Conservation (phyloP, 495 filamentous ascomycete genomes). For the Aspergillus baeticus region DNA sequence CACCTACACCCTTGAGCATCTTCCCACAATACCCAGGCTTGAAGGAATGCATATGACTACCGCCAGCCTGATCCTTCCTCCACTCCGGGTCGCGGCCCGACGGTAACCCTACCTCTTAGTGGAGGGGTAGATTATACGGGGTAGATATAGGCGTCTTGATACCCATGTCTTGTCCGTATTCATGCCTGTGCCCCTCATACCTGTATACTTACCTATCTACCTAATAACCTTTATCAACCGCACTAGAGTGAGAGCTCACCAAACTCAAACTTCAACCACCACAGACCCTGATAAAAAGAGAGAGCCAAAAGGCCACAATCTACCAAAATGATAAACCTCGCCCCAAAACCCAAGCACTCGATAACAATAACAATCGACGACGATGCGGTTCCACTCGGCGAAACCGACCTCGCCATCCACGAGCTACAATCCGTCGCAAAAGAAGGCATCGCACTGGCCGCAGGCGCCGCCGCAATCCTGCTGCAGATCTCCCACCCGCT, state of each 20-base stretch:
- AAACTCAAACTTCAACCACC: too few species aligned
- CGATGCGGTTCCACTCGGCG: constrained; percentile 1
- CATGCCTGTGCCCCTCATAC: not conserved
- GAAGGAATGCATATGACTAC: not conserved
- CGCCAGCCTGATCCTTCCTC: not conserved
- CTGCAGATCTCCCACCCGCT: constrained; percentile 1
- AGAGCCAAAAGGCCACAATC: too few species aligned
- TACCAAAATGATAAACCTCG: constrained; percentile 1
- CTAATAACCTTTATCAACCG: too few species aligned
- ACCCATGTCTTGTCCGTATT: not conserved
- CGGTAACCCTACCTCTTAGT: constrained; percentile 1
- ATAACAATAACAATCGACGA: not conserved
- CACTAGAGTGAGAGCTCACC: too few species aligned
- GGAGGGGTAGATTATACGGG: not conserved
- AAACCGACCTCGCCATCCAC: constrained; percentile 2
- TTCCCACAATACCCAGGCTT: not conserved
- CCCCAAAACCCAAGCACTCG: not conserved
- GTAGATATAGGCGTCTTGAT: not conserved
- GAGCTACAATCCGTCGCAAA: not conserved
- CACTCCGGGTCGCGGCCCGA: constrained; percentile 4
- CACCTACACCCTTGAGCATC: too few species aligned
- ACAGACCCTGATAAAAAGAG: too few species aligned
- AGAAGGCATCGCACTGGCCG: constrained; percentile 1
- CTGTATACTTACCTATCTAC: too few species aligned
- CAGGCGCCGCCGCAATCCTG: not conserved